phyloP scores from a whole-genome alignment of 2,329 filamentous ascomycete species.

The Trichoderma koningiopsis region DNA sequence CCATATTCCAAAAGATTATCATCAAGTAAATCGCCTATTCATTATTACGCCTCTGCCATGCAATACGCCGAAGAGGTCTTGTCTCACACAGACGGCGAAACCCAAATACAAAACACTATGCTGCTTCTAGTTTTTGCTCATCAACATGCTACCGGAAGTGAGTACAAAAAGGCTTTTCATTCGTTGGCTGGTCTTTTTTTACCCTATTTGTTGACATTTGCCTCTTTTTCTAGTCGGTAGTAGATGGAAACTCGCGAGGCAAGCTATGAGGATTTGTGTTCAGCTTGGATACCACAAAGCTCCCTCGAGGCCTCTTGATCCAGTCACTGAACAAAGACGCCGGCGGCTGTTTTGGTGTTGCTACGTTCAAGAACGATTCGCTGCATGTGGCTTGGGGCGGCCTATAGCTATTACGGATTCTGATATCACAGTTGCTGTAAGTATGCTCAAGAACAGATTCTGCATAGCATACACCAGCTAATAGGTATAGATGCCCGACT shows the following conservation, averaged over 20 bases:
- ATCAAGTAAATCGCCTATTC: conserved; percentile 5
- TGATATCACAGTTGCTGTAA: conserved; percentile 11
- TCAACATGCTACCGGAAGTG: conserved; percentile 15
- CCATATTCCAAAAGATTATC: neutral
- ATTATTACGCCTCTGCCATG: conserved; percentile 15
- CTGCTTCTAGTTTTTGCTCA: conserved; percentile 12
- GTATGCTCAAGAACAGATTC: neutral
- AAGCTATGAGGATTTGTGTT: conserved; percentile 13
- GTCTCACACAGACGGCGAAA: conserved; percentile 9
- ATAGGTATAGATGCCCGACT: neutral
- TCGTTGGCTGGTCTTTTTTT: neutral
- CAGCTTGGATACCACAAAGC: conserved; percentile 17
- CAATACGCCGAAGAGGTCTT: conserved; percentile 5
- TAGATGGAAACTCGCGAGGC: conserved; percentile 9
- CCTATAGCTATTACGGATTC: conserved; percentile 18
- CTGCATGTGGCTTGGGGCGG: conserved; percentile 9
- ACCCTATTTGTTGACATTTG: neutral
- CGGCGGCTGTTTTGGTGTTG: conserved; percentile 16
- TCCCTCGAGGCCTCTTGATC: neutral
- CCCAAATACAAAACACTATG: conserved; percentile 17
- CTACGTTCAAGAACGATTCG: conserved; percentile 18
- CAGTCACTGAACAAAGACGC: conserved; percentile 9
- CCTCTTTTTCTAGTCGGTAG: neutral
- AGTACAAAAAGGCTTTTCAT: neutral
- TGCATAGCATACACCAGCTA: neutral